Base-by-base conservation (phyloP, 2,329 filamentous ascomycete species). In the Calonectria montana region DNA sequence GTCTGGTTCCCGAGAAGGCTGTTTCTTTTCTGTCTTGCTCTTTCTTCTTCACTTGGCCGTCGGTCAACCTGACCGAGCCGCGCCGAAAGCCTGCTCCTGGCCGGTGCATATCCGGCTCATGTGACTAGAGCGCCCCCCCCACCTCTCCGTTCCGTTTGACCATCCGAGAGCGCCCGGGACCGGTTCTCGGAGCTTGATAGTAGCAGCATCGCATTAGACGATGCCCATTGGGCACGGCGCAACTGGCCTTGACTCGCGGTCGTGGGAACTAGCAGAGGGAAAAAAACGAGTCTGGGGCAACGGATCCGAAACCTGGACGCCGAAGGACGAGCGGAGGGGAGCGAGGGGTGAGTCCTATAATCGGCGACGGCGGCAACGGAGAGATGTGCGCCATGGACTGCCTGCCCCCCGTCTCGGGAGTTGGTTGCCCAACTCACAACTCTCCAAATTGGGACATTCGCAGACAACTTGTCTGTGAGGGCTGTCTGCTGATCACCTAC, bases 31-130 rank as follows among this genome's bases (percentile, higher is more conserved):
- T 15, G n/a, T 10, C 21, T 37, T 13, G 37, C 13, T 47, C 12
- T 45, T 45, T 21, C 16, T 4, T 5, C 18, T n/a, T 45, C 15
- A 21, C 41, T 12, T 23, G 5, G 25, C 10, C n/a, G 37, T 70
- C 63, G 68, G 64, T 45, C 68, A 47, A 70, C 16, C 27, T 45
- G 45, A 59, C 68, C 68, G 68, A 65, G 27, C 41, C 67, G 35
- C 48, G 31, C 13, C 25, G 13, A 31, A 43, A 27, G 15, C 18
- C 27, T 25, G 18, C 23, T 23, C n/a, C 35, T 12, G 53, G 55
- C 68, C 55, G 68, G 63, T 43, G 25, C 55, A 70, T 63, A 48
- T 41, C 65, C 65, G 65, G 65, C 9, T 31, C 65, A 62, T 57
- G 65, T 67, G 65, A 67, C 35, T 31, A 21, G 25, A 39, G 18